These are phyloP conservation scores for Pyricularia grisea DNA, from an alignment of 2,329 filamentous ascomycete species.

Conservation along the genomic window DNA sequence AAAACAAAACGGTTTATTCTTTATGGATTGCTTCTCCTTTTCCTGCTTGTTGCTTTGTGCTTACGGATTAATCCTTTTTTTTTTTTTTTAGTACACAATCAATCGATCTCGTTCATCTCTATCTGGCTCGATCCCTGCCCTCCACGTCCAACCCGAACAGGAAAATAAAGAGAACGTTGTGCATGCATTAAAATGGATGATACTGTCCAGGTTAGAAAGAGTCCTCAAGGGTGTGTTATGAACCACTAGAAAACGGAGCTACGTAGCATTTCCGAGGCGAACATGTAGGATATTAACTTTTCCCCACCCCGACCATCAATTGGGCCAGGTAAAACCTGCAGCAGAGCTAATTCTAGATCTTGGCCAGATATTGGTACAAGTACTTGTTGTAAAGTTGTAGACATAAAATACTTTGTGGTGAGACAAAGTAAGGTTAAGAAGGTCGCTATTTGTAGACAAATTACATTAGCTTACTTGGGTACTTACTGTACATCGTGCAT, in stretches of 20 bases:
- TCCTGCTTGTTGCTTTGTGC: too few species aligned
- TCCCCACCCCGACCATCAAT: neutral
- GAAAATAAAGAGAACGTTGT: neutral
- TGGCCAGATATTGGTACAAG: neutral
- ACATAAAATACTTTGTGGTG: neutral
- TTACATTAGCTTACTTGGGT: too few species aligned
- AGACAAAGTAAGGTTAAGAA: too few species aligned
- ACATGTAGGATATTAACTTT: neutral
- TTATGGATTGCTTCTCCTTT: neutral
- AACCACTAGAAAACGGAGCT: neutral
- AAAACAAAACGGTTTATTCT: too few species aligned
- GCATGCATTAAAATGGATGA: neutral
- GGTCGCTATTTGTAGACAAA: too few species aligned
- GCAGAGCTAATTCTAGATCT: neutral
- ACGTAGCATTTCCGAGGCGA: neutral
- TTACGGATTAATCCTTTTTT: too few species aligned
- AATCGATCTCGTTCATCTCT: neutral
- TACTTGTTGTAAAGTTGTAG: neutral
- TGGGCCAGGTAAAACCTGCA: neutral
- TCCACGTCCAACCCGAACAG: neutral
- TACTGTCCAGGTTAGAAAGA: neutral
- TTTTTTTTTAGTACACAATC: too few species aligned
- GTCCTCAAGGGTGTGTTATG: neutral
- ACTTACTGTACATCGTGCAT: too few species aligned
- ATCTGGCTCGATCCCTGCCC: neutral